Conservation (phyloP, 192 early-diverging fungal genomes). For the Chytriomyces sp. region DNA sequence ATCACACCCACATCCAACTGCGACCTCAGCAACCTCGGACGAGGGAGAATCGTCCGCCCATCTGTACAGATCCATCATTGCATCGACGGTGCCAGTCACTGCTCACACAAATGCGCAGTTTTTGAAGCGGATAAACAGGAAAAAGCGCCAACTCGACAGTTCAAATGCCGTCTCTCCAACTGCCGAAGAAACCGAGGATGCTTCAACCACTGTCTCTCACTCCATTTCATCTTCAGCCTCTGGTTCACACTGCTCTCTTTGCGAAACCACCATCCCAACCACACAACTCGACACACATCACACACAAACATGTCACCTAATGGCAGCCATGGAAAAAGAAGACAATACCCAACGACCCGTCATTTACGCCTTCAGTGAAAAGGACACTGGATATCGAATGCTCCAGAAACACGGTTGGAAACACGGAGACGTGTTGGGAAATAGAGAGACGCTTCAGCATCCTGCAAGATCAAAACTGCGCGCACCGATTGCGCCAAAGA, state of each 20-base stretch:
- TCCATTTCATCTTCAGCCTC: too few relatives aligned
- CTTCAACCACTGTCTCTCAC: not conserved
- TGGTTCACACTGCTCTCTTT: not conserved
- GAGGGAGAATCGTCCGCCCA: too few relatives aligned
- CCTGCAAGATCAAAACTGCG: too few relatives aligned
- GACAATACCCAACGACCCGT: not conserved
- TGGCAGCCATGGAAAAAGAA: not conserved
- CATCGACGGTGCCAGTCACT: too few relatives aligned
- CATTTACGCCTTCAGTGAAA: slow-evolving; percentile 27
- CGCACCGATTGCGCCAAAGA: too few relatives aligned
- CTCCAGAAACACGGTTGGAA: slow-evolving; percentile 20
- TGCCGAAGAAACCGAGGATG: not conserved
- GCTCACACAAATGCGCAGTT: slow-evolving; percentile 17
- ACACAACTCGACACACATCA: not conserved
- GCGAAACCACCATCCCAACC: not conserved
- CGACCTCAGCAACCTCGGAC: too few relatives aligned
- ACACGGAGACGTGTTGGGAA: slow-evolving; percentile 11
- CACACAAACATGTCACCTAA: slow-evolving; percentile 8
- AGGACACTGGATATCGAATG: slow-evolving; percentile 19
- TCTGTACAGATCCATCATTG: too few relatives aligned
- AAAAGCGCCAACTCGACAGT: not conserved
- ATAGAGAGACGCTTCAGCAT: too few relatives aligned
- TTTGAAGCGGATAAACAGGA: slow-evolving; percentile 1
- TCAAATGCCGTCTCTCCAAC: too few relatives aligned
- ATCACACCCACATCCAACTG: not conserved